Evolutionary conservation across 768 basidiomycete genomes (phyloP).

Genomic region (Termitomyces sp.): DNA sequence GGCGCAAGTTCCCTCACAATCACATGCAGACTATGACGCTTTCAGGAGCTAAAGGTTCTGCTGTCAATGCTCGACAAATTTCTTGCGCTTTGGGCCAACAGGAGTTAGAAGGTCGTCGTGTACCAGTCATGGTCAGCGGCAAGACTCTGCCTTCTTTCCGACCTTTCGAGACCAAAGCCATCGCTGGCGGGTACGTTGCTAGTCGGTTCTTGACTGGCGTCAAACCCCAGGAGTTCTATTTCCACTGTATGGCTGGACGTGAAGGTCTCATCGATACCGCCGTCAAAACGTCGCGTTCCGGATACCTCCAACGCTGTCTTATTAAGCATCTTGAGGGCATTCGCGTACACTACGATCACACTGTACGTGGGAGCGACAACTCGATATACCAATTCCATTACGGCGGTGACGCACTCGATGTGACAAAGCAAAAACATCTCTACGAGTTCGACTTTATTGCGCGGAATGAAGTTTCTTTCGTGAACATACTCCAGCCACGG

Average conservation of each 20-base stretch:
- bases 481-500: constrained; percentile 63
- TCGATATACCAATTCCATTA: constrained; percentile 96
- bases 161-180: constrained; percentile 95
- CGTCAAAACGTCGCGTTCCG: constrained; percentile 97
- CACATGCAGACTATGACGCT: constrained; percentile 99
- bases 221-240: constrained; percentile 98
- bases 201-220: constrained; percentile 98
- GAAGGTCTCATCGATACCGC: constrained; percentile 99
- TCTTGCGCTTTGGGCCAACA: constrained; percentile 98
- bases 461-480: constrained; percentile 75
- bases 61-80: constrained; percentile 96
- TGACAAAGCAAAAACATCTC: constrained; percentile 95
- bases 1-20: constrained; percentile 94
- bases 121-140: constrained; percentile 98
- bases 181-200: constrained; percentile 96
- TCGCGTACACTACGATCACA: constrained; percentile 96
- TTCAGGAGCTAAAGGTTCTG: constrained; percentile 96
- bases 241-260: constrained; percentile 99
- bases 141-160: constrained; percentile 98
- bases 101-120: constrained; percentile 96
- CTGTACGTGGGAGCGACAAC: constrained; percentile 91
- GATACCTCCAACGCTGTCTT: constrained; percentile 95
- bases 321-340: constrained; percentile 99
- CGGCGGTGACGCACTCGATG: constrained; percentile 94
- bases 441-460: constrained; percentile 92